Evolutionary conservation across 768 basidiomycete genomes (phyloP).

Genomic region (Pleurotus salmoneostramineus): DNA sequence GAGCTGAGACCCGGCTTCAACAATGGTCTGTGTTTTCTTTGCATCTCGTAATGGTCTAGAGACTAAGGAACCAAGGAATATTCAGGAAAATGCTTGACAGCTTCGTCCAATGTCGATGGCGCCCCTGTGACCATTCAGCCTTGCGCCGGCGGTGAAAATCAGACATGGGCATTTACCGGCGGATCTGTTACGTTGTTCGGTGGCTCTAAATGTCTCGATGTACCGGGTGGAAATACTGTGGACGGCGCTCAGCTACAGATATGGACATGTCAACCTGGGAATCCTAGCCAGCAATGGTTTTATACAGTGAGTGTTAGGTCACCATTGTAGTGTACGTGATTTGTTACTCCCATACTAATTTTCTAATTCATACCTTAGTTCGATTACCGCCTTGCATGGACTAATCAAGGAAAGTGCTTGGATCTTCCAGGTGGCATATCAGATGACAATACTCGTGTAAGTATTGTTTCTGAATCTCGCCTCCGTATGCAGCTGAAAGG

Average conservation of each 20-base stretch:
- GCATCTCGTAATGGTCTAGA: background rate
- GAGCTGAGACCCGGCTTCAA: background rate
- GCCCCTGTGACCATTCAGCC: constrained; percentile 42
- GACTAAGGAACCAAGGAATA: background rate
- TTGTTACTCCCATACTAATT: no score
- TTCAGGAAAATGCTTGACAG: constrained; percentile 48
- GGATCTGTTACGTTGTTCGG: constrained; percentile 37
- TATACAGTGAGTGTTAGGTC: constrained; percentile 29
- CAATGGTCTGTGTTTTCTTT: background rate
- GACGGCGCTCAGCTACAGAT: constrained; percentile 50
- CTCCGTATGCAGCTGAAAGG: no score
- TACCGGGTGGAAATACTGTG: constrained; percentile 32
- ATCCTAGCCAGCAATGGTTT: constrained; percentile 41
- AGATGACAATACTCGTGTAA: constrained; percentile 37
- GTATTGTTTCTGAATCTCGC: constrained; percentile 8
- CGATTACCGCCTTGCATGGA: constrained; percentile 42
- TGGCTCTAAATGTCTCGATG: constrained; percentile 47
- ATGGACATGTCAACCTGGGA: constrained; percentile 40
- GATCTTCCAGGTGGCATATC: constrained; percentile 40
- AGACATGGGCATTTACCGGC: constrained; percentile 45
- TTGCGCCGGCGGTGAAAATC: constrained; percentile 37
- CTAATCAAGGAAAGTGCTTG: constrained; percentile 43
- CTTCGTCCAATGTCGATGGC: constrained; percentile 43
- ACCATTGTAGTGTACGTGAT: no score
- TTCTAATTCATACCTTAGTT: background rate